Evolutionary conservation across 116 monocot species (phyloP), one percentile per base, ranked within the genome.

Genomic region (Iris pallida): DNA sequence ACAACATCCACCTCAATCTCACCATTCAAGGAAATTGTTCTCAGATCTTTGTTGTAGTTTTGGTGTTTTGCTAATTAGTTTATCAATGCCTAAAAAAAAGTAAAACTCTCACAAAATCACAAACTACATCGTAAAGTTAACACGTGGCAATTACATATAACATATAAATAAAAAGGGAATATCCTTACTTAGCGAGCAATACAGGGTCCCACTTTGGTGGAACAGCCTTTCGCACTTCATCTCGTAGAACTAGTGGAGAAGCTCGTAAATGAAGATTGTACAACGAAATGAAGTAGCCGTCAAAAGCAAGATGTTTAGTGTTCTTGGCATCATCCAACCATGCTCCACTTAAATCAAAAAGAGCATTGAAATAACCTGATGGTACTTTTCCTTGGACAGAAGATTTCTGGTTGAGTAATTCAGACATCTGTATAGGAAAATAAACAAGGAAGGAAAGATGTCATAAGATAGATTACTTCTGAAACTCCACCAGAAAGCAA

Each of bases 351-450:
- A 97, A 69, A 69, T 78, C 87, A 76, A 97, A 97, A 56, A 97
- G 74, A 78, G 89, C 72, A 83, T 97, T 97, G 55, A 97, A 97
- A 78, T 89, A 87, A 44, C 97, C 97, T 47, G 97, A 97, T 54
- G 97, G 97, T n/a, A 97, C 79, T 81, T 97, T 97, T 63, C 92
- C 89, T 83, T 87, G 92, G 30, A 97, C 65, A 42, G 79, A 87
- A 71, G 81, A 81, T 76, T 83, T 88, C 75, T 97, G 89, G 82
- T 97, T 97, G 7, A 97, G 71, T 57, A 97, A 75, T 68, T 97
- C 92, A 47, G 97, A 97, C 97, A 97, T 97, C 97, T 97, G 78
- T 53, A 20, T 69, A 20, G 13, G 30, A 59, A 45, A 47, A 63
- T 6, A 68, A 57, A 8, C 10, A 13, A 49, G 30, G 5, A 5